phyloP scores from a whole-genome alignment of 129 eudicot species.

The Silybum marianum region DNA sequence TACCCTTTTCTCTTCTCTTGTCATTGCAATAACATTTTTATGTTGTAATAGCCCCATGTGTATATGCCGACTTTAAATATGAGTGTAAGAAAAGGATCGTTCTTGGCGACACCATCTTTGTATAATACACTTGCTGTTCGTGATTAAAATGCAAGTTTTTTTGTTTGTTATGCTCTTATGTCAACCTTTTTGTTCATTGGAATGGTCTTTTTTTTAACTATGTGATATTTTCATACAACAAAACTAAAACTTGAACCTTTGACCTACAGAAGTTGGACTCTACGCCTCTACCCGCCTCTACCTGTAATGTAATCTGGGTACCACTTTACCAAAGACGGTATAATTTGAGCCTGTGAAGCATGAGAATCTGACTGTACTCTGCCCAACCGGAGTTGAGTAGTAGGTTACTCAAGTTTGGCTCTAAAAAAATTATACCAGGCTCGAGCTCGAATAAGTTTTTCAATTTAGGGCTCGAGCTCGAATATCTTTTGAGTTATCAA shows the following conservation, averaged over 20 bases:
- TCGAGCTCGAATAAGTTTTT: no score
- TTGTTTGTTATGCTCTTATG: not conserved
- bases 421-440: no score
- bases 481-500: no score
- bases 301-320: not conserved
- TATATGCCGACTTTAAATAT: slow-evolving; percentile 34
- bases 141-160: slow-evolving; percentile 11
- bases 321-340: not conserved
- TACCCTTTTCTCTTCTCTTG: slow-evolving; percentile 7
- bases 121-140: slow-evolving; percentile 16
- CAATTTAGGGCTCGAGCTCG: no score
- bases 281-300: not conserved
- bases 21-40: slow-evolving; percentile 9
- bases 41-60: slow-evolving; percentile 28
- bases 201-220: not conserved
- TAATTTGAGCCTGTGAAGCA: not conserved
- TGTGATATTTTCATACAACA: not conserved
- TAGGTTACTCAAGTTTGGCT: no score
- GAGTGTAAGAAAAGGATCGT: slow-evolving; percentile 2
- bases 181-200: not conserved
- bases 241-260: not conserved
- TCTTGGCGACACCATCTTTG: slow-evolving; percentile 37
- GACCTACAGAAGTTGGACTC: not conserved
- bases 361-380: not conserved
- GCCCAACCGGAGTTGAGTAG: no score